These are phyloP conservation scores for Xylaria sp. DNA, from an alignment of 2,329 filamentous ascomycete genomes.

Conservation along the genomic window DNA sequence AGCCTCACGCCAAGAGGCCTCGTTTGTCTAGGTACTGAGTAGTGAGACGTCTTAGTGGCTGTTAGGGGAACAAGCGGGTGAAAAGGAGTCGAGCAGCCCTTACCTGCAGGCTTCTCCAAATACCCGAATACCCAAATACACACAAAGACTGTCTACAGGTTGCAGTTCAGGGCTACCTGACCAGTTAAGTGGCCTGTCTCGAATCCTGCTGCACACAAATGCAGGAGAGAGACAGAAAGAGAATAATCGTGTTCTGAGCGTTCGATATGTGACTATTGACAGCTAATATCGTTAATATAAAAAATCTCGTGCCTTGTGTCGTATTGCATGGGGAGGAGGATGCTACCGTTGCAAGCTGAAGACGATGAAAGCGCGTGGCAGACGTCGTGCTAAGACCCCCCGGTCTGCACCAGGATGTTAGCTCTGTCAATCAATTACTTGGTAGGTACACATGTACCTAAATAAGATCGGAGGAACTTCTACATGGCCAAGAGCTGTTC, in stretches of 20 bases:
- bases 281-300: slow-evolving; percentile 25
- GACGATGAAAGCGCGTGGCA: slow-evolving; percentile 38
- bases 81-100: slow-evolving; percentile 25
- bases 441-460: slow-evolving; percentile 2
- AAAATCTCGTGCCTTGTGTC: slow-evolving; percentile 32
- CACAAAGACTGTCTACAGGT: slow-evolving; percentile 24
- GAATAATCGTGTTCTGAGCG: slow-evolving; percentile 1
- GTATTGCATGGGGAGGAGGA: slow-evolving; percentile 28
- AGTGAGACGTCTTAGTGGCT: slow-evolving; percentile 5
- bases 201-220: slow-evolving; percentile 33
- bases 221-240: slow-evolving; percentile 24
- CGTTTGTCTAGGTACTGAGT: neutral
- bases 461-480: slow-evolving; percentile 40
- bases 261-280: slow-evolving; percentile 24
- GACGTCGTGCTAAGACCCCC: slow-evolving; percentile 13
- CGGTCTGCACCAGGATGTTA: slow-evolving; percentile 9
- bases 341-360: slow-evolving; percentile 39
- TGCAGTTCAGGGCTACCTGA: slow-evolving; percentile 36
- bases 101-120: slow-evolving; percentile 25
- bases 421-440: slow-evolving; percentile 12
- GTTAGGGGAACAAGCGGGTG: slow-evolving; percentile 6
- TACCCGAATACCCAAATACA: slow-evolving; percentile 26
- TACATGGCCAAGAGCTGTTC: slow-evolving; percentile 23
- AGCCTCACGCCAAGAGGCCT: slow-evolving; percentile 33
- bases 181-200: slow-evolving; percentile 31